A percentile compares a stretch with the other conserved stretches of the same genome.
Evolutionary conservation across 2,329 filamentous ascomycete genomes (phyloP).

Genomic region (Neurospora crassa): DNA sequence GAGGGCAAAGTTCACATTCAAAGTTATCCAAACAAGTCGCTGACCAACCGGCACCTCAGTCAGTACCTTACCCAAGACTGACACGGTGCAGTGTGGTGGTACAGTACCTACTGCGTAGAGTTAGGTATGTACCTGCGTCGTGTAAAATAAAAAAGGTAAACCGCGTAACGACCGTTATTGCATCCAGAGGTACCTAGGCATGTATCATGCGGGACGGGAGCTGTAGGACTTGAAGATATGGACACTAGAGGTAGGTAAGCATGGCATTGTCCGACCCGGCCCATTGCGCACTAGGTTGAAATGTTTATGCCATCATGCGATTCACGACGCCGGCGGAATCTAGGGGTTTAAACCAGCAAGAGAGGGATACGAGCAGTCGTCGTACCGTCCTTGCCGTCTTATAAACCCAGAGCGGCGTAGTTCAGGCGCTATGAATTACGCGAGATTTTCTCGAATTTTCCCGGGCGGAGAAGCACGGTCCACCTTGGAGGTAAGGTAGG

Average conservation of each 20-base stretch:
- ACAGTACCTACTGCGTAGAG: too few relatives aligned
- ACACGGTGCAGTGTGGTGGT: background rate
- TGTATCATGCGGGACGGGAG: background rate
- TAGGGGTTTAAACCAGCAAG: background rate
- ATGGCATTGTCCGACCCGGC: background rate
- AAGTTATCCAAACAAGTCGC: too few relatives aligned
- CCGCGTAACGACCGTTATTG: background rate
- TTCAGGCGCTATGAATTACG: background rate
- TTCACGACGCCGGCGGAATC: background rate
- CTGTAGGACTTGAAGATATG: background rate
- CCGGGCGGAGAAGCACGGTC: background rate
- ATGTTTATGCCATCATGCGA: background rate
- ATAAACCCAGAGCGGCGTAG: background rate
- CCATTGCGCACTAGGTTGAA: background rate
- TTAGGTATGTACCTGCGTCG: background rate
- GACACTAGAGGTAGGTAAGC: background rate
- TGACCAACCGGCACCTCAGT: too few relatives aligned
- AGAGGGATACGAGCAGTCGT: background rate
- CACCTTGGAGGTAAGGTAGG: background rate
- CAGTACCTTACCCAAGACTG: too few relatives aligned
- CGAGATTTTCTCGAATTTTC: background rate
- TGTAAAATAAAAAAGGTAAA: background rate
- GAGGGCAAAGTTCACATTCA: too few relatives aligned
- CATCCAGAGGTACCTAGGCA: background rate
- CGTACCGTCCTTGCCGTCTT: background rate